A percentile compares a stretch with the other conserved stretches of the same genome.
Evolutionary conservation across 202 grass and related monocot species (phyloP).

Genomic region (Cymbopogon flexuosus): DNA sequence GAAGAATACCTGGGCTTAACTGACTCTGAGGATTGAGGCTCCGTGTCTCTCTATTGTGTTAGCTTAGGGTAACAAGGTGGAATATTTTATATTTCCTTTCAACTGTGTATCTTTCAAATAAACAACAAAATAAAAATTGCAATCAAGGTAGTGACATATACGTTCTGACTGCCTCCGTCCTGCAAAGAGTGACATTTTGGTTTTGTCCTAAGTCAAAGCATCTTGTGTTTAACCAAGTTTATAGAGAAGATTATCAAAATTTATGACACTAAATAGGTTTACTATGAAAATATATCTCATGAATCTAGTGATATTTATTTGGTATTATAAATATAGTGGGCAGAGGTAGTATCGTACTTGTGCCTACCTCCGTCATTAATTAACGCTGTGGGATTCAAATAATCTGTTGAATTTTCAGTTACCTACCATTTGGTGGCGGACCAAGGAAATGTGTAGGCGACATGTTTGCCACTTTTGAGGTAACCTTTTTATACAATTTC

Average conservation of each 20-base stretch:
- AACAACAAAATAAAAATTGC: background rate
- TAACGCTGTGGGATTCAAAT: conserved; percentile 4
- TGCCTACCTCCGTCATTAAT: background rate
- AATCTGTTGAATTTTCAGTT: conserved; percentile 66
- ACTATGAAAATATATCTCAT: background rate
- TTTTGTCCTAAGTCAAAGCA: background rate
- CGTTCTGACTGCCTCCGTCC: background rate
- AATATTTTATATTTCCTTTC: background rate
- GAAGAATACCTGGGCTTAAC: background rate
- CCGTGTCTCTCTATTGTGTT: background rate
- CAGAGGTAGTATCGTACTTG: background rate
- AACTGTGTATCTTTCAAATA: background rate
- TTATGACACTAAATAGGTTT: background rate
- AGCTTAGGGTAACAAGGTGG: background rate
- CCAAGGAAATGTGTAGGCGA: conserved; percentile 96
- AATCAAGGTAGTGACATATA: background rate
- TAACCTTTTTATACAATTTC: conserved; percentile 30
- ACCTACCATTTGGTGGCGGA: conserved; percentile 92
- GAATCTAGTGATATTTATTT: background rate
- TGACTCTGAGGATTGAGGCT: background rate
- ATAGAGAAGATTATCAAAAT: background rate
- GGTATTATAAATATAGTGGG: background rate
- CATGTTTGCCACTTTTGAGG: conserved; percentile 99
- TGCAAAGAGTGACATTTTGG: background rate
- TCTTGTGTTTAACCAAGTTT: background rate